Conservation (phyloP, 352 stramenopile species). For the Pythium apleroticum region DNA sequence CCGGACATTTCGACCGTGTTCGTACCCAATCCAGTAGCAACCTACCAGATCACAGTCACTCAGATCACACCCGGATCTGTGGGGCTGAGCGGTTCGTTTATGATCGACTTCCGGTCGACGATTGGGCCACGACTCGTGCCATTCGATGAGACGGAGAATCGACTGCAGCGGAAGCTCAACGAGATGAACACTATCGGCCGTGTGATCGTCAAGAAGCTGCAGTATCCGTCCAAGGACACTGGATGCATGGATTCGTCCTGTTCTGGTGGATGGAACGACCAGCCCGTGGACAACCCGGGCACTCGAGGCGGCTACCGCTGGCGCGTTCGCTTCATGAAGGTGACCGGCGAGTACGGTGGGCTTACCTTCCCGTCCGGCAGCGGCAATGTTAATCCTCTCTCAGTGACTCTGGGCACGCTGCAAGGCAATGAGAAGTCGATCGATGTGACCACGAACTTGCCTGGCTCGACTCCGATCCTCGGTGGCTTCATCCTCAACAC, state of each 20-base stretch:
- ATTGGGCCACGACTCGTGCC: constrained; percentile 66
- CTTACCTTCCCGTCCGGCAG: constrained; percentile 77
- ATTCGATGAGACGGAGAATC: constrained; percentile 87
- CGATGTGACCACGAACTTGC: constrained; percentile 52
- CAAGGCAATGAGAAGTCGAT: constrained; percentile 47
- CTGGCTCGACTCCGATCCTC: constrained; percentile 49
- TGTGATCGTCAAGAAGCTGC: constrained; percentile 87
- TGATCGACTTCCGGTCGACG: constrained; percentile 88
- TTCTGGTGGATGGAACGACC: constrained; percentile 91
- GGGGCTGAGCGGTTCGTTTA: constrained; percentile 89
- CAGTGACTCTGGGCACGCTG: constrained; percentile 37
- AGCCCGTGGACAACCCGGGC: constrained; percentile 66
- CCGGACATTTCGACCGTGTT: constrained; percentile 54
- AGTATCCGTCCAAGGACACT: constrained; percentile 80
- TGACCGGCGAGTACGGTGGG: constrained; percentile 67
- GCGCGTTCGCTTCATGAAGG: constrained; percentile 71
- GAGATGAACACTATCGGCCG: constrained; percentile 94
- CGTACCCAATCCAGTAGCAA: constrained; percentile 18
- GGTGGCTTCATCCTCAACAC: constrained; percentile 58
- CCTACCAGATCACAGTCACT: constrained; percentile 63
- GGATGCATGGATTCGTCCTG: constrained; percentile 52
- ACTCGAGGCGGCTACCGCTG: constrained; percentile 84
- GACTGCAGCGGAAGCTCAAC: constrained; percentile 91
- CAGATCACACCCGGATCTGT: constrained; percentile 87
- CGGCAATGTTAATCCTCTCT: constrained; percentile 66